Evolutionary conservation across 2,329 filamentous ascomycete genomes (phyloP).

Genomic region (Fusarium multiceps): DNA sequence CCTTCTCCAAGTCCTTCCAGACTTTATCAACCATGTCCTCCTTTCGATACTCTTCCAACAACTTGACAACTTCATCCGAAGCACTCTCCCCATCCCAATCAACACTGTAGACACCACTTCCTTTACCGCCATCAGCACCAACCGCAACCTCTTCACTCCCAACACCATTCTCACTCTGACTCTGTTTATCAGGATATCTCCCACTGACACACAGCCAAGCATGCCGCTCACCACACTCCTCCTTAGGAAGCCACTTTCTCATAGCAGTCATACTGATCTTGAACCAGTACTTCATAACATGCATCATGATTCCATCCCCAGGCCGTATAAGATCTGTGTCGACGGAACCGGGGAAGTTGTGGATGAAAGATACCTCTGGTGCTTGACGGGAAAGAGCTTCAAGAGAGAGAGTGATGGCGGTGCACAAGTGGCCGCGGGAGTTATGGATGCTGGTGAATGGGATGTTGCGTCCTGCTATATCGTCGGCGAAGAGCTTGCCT

Average conservation of each 20-base stretch:
- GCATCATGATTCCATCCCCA: constrained; percentile 36
- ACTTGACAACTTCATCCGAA: constrained; percentile 18
- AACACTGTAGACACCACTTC: constrained; percentile 44
- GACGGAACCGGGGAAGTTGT: constrained; percentile 47
- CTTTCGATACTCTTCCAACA: constrained; percentile 28
- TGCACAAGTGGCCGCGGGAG: constrained; percentile 40
- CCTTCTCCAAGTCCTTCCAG: constrained; percentile 40
- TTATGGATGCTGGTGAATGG: constrained; percentile 25
- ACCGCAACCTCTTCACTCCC: constrained; percentile 7
- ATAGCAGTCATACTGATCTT: constrained; percentile 6
- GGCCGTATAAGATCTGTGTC: constrained; percentile 43
- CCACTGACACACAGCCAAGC: constrained; percentile 39
- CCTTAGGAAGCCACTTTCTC: constrained; percentile 28
- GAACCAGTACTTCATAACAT: constrained; percentile 28
- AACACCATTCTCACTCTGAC: background rate
- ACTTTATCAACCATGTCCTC: constrained; percentile 38
- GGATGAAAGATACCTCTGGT: constrained; percentile 45
- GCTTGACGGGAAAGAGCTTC: constrained; percentile 40
- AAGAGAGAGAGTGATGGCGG: constrained; percentile 42
- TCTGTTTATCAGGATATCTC: constrained; percentile 29
- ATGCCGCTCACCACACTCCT: constrained; percentile 44
- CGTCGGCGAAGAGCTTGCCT: constrained; percentile 35
- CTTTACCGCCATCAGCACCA: constrained; percentile 36
- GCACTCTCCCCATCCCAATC: constrained; percentile 41
- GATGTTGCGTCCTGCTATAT: constrained; percentile 41